A percentile compares a stretch with the other conserved stretches of the same genome.
These are phyloP conservation scores for Cornus florida DNA, from an alignment of 148 eudicot genomes.

Conservation along the genomic window DNA sequence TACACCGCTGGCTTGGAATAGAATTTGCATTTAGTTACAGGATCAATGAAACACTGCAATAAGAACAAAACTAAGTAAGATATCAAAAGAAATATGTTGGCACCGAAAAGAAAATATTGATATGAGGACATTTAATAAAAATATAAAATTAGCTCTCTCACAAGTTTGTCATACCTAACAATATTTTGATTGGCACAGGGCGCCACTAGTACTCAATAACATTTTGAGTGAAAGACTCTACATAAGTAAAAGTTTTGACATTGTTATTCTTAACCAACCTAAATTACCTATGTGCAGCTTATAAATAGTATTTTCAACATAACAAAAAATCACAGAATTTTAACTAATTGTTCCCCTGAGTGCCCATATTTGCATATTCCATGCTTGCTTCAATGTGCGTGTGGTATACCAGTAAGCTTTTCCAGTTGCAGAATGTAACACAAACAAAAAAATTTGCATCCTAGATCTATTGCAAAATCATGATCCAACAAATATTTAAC, in stretches of 20 bases:
- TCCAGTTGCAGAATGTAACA: neutral
- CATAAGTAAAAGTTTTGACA: neutral
- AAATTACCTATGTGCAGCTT: neutral
- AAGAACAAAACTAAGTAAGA: neutral
- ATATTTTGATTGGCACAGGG: neutral
- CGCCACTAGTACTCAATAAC: neutral
- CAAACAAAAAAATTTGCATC: neutral
- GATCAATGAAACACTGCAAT: constrained; percentile 62
- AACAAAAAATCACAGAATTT: neutral
- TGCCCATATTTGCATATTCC: neutral
- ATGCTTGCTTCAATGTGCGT: neutral
- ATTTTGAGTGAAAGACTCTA: neutral
- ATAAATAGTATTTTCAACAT: neutral
- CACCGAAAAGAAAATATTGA: neutral
- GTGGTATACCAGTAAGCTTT: neutral
- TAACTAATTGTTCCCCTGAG: neutral
- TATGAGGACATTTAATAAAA: neutral
- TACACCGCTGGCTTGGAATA: constrained; percentile 68
- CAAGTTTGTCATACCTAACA: neutral
- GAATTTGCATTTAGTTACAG: constrained; percentile 51
- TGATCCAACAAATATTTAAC: neutral
- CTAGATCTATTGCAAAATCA: neutral
- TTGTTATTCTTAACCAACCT: neutral
- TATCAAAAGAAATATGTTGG: neutral
- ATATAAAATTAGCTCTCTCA: neutral